A percentile compares a stretch with the other conserved stretches of the same genome.
Conservation (phyloP, 2,329 filamentous ascomycete genomes). For the Aspergillus neoniger region DNA sequence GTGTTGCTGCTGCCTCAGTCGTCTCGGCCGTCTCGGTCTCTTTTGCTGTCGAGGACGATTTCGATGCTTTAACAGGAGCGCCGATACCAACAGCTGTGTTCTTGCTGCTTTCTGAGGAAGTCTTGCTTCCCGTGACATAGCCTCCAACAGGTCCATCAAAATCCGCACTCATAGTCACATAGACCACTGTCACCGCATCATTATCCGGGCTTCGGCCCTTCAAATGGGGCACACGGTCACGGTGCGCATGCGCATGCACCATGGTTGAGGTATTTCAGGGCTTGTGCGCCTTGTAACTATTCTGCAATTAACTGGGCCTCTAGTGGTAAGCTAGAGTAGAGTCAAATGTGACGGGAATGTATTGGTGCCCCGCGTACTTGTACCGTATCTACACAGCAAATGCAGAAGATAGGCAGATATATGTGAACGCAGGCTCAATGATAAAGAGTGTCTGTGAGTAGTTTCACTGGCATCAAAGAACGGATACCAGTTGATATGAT, state of each 20-base stretch:
- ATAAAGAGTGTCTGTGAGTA: neutral
- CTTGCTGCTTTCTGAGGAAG: slow-evolving; percentile 12
- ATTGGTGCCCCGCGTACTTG: neutral
- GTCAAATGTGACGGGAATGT: too few relatives aligned
- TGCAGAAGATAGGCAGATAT: neutral
- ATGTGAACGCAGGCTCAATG: neutral
- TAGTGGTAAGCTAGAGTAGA: neutral
- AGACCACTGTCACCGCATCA: slow-evolving; percentile 42
- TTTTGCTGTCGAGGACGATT: slow-evolving; percentile 14
- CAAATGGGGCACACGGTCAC: slow-evolving; percentile 28
- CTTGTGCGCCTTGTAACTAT: neutral
- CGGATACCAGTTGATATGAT: neutral
- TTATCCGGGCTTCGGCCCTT: slow-evolving; percentile 21
- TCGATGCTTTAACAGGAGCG: slow-evolving; percentile 27
- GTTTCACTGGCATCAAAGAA: neutral
- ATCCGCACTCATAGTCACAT: slow-evolving; percentile 55
- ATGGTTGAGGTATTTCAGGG: slow-evolving; percentile 20
- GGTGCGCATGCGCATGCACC: slow-evolving; percentile 37
- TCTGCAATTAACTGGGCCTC: neutral
- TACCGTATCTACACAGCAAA: neutral
- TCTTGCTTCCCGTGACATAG: slow-evolving; percentile 43
- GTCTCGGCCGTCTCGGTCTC: slow-evolving; percentile 8
- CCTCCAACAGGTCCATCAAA: slow-evolving; percentile 55
- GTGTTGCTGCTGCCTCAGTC: slow-evolving; percentile 13
- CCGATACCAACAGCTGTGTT: slow-evolving; percentile 34